Percentiles rank a stretch among this genome's conserved stretches.
Evolutionary conservation across 1,139 yeast species (phyloP).

Genomic region (Lodderomyces pseudojiufengensis): DNA sequence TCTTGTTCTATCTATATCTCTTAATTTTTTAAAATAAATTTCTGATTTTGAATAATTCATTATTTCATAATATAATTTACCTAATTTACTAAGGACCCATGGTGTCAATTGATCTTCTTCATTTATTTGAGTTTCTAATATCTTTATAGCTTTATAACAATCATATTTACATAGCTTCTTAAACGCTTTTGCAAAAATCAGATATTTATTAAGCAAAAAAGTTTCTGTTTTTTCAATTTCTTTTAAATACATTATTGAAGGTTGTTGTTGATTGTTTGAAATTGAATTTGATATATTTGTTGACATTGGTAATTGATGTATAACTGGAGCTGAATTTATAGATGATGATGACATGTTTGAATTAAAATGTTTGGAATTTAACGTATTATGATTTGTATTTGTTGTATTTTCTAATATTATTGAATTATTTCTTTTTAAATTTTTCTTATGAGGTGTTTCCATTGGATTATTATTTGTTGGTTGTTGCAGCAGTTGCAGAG

Average conservation of each 20-base stretch:
- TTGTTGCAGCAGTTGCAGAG: slow-evolving; percentile 15
- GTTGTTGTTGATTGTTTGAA: slow-evolving; percentile 4
- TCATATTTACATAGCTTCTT: slow-evolving; percentile 67
- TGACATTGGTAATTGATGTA: too few species aligned
- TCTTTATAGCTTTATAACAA: slow-evolving; percentile 75
- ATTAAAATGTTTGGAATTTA: too few species aligned
- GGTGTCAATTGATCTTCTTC: slow-evolving; percentile 69
- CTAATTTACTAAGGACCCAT: slow-evolving; percentile 80
- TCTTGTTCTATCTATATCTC: slow-evolving; percentile 75
- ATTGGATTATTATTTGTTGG: slow-evolving; percentile 2
- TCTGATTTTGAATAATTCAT: slow-evolving; percentile 81
- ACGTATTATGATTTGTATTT: too few species aligned
- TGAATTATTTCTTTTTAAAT: slow-evolving; percentile 30
- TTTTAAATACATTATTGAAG: slow-evolving; percentile 17
- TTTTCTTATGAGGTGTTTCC: slow-evolving; percentile 13
- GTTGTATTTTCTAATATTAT: slow-evolving; percentile 11
- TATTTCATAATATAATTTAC: slow-evolving; percentile 80
- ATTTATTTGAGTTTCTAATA: slow-evolving; percentile 55
- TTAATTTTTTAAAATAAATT: slow-evolving; percentile 55
- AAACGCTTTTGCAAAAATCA: slow-evolving; percentile 61
- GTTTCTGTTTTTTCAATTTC: slow-evolving; percentile 42
- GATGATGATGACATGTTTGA: slow-evolving; percentile 2
- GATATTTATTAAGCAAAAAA: slow-evolving; percentile 50
- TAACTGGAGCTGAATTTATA: too few species aligned
- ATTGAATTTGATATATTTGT: slow-evolving; percentile 1